These are phyloP conservation scores for Bretziella fagacearum DNA, from an alignment of 2,329 filamentous ascomycete species.

Conservation along the genomic window DNA sequence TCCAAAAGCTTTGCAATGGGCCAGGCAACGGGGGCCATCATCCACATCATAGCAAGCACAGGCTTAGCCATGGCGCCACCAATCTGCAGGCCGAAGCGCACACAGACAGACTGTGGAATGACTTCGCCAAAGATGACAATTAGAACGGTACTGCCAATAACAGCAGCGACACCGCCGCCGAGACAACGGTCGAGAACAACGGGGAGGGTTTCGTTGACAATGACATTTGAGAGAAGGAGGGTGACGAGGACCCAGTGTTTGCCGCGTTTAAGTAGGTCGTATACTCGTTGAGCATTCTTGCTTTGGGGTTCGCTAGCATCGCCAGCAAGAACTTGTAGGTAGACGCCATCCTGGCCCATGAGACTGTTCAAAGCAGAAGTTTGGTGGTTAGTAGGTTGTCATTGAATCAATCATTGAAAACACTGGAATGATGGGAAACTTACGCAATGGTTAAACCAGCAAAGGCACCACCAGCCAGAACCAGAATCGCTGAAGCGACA, in stretches of 20 bases:
- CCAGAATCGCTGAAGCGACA: constrained; percentile 59
- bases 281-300: constrained; percentile 67
- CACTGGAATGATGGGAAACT: too few relatives aligned
- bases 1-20: constrained; percentile 92
- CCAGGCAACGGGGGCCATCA: constrained; percentile 80
- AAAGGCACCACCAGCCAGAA: constrained; percentile 80
- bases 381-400: not conserved
- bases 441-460: constrained; percentile 82
- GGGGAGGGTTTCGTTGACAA: constrained; percentile 91
- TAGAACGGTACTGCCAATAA: constrained; percentile 78
- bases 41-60: constrained; percentile 78
- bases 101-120: constrained; percentile 87
- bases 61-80: constrained; percentile 85
- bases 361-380: constrained; percentile 23
- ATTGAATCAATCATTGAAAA: not conserved
- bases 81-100: constrained; percentile 87
- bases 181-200: constrained; percentile 89
- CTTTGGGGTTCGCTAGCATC: constrained; percentile 74
- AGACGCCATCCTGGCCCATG: constrained; percentile 77
- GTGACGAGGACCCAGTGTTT: constrained; percentile 99
- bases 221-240: constrained; percentile 83
- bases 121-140: constrained; percentile 99
- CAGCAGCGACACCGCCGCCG: constrained; percentile 85
- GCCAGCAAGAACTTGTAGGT: constrained; percentile 81
- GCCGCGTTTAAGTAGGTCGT: constrained; percentile 63